A percentile compares a stretch with the other conserved stretches of the same genome.
Evolutionary conservation across 805 yeast species (phyloP).

Genomic region (Yamadazyma nakazawae): DNA sequence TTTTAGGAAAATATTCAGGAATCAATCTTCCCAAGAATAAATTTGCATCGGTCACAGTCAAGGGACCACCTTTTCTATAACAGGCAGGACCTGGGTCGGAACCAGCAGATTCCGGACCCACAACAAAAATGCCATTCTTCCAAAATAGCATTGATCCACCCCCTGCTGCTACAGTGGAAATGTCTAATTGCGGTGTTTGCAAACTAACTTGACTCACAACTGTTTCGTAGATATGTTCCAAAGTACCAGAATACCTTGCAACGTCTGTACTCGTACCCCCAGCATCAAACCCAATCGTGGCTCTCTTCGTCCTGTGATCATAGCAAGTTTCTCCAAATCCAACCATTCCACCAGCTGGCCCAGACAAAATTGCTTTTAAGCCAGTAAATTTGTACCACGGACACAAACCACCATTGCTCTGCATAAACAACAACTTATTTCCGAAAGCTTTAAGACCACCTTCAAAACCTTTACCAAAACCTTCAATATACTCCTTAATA

Average conservation of each 20-base stretch:
- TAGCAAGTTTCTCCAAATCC: slow-evolving; percentile 86
- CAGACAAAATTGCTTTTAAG: slow-evolving; percentile 81
- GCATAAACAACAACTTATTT: slow-evolving; percentile 79
- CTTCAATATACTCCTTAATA: slow-evolving; percentile 30
- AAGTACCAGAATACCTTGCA: slow-evolving; percentile 37
- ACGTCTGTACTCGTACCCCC: slow-evolving; percentile 49
- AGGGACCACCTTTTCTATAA: slow-evolving; percentile 38
- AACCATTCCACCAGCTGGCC: slow-evolving; percentile 98
- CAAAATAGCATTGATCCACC: slow-evolving; percentile 41
- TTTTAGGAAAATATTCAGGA: slow-evolving; percentile 37
- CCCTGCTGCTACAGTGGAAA: slow-evolving; percentile 47
- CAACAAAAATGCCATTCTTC: slow-evolving; percentile 38
- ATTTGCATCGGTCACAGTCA: slow-evolving; percentile 40
- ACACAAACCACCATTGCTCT: slow-evolving; percentile 92
- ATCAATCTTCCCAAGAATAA: slow-evolving; percentile 31
- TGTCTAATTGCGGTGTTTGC: slow-evolving; percentile 45
- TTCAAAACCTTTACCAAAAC: slow-evolving; percentile 39
- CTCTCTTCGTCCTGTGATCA: slow-evolving; percentile 25
- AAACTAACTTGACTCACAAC: slow-evolving; percentile 43
- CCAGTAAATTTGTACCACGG: slow-evolving; percentile 85
- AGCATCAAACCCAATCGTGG: slow-evolving; percentile 41
- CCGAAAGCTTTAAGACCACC: slow-evolving; percentile 43
- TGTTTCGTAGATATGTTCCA: slow-evolving; percentile 43
- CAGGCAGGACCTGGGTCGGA: slow-evolving; percentile 42
- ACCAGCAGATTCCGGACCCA: slow-evolving; percentile 41